Conservation (phyloP, 2,329 filamentous ascomycete species). For the Didymella exigua region DNA sequence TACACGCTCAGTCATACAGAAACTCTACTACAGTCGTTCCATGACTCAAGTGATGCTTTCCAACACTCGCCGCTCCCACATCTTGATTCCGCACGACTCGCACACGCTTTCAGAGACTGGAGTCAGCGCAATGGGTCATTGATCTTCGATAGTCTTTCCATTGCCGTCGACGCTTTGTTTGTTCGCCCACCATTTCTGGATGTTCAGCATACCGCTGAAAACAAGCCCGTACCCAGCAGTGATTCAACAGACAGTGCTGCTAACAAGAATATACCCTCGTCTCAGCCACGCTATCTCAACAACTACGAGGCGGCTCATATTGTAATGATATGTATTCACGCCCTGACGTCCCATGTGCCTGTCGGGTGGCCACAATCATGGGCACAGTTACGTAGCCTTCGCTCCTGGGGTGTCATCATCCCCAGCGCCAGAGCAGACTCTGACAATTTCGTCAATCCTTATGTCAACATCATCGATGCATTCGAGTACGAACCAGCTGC, state of each 20-base stretch:
- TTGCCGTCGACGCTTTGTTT: slow-evolving; percentile 41
- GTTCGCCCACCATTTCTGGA: slow-evolving; percentile 43
- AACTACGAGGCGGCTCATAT: slow-evolving; percentile 50
- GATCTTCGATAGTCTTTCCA: slow-evolving; percentile 47
- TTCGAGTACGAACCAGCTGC: slow-evolving; percentile 60
- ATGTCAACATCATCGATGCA: slow-evolving; percentile 48
- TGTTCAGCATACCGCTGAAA: slow-evolving; percentile 30
- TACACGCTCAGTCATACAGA: slow-evolving; percentile 41
- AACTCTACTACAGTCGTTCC: slow-evolving; percentile 44
- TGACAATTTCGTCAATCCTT: slow-evolving; percentile 36
- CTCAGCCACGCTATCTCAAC: slow-evolving; percentile 30
- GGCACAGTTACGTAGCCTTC: slow-evolving; percentile 46
- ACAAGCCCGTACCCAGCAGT: slow-evolving; percentile 26
- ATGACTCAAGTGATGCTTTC: slow-evolving; percentile 31
- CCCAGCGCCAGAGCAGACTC: slow-evolving; percentile 25
- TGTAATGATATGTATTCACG: slow-evolving; percentile 50
- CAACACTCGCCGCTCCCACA: slow-evolving; percentile 42
- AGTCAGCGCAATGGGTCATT: slow-evolving; percentile 40
- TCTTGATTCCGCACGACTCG: slow-evolving; percentile 39
- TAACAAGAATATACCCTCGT: neutral
- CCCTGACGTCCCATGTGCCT: slow-evolving; percentile 45
- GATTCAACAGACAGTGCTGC: neutral
- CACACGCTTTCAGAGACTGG: slow-evolving; percentile 44
- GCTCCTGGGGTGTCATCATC: slow-evolving; percentile 46
- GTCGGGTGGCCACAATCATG: slow-evolving; percentile 40